Base-by-base conservation (phyloP, 768 basidiomycete species). In the Amyloporia xantha region DNA sequence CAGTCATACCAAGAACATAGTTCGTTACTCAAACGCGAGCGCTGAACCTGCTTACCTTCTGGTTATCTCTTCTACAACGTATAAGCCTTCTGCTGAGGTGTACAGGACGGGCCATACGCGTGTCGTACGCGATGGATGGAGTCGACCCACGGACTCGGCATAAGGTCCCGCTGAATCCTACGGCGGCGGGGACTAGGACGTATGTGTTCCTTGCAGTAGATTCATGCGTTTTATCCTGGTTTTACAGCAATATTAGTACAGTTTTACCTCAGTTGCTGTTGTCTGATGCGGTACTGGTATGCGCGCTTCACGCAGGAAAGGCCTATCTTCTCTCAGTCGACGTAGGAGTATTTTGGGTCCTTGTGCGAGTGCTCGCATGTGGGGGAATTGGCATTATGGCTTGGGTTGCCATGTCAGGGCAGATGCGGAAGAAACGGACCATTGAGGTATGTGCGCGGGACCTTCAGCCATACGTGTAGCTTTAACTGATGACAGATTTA, bases 341-440 rank as follows among this genome's bases (percentile, higher is more conserved):
- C 62, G 76, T 82, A 19, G 82, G 82, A 5, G 76, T 84, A 7
- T 82, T 88, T 59, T 90, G 86, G 88, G 71, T 87, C 12, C 71
- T 84, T 27, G 81, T 89, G 69, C 71, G 85, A 53, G 74, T 87
- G 42, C 69, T 90, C 45, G 84, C 82, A 2, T 79, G 81, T 55
- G 84, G 79, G n/a, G 83, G 78, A n/a, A 57, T 86, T 46, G 81
- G 78, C 17, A 74, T 79, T 37, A 55, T 86, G 39, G 64, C 78
- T 17, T 82, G 84, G 82, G 80, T 81, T 52, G 72, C 67, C 1
- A 51, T 70, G 41, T 79, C 77, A 0, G 77, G 77, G 3, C 73
- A 81, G 58, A 60, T 79, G 52, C 67, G 69, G 42, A 80, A 74
- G 57, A 73, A 72, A 56, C 74, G 72, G 54, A 66, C 70, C 23